A percentile compares a stretch with the other conserved stretches of the same genome.
phyloP scores from a whole-genome alignment of 2,329 filamentous ascomycete genomes.

The Fusarium gaditjirri region DNA sequence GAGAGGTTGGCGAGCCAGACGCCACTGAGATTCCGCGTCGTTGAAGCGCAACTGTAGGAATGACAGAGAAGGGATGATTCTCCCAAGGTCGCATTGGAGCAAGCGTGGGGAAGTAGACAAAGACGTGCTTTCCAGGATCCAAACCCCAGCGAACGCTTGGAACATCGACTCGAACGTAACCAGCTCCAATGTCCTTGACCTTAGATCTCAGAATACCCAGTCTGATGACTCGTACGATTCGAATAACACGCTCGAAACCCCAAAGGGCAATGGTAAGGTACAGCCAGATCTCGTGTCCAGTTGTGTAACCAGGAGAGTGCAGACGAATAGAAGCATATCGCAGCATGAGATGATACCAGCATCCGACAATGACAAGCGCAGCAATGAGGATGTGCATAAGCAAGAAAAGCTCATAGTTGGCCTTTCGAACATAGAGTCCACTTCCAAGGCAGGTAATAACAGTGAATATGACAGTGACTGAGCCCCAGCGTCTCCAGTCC shows the following conservation, averaged over 20 bases:
- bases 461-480: not conserved
- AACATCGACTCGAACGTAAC: not conserved
- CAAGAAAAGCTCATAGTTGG: conserved; percentile 59
- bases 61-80: conserved; percentile 15
- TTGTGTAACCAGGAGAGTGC: conserved; percentile 41
- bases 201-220: conserved; percentile 36
- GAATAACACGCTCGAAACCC: conserved; percentile 45
- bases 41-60: conserved; percentile 6
- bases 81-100: conserved; percentile 7
- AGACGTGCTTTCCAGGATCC: conserved; percentile 14
- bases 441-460: conserved; percentile 2
- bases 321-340: conserved; percentile 42
- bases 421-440: conserved; percentile 45
- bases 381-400: conserved; percentile 55
- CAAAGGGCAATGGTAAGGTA: conserved; percentile 46
- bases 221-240: conserved; percentile 35
- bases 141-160: conserved; percentile 2
- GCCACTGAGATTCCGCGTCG: not conserved
- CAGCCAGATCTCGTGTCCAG: conserved; percentile 55
- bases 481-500: conserved; percentile 5
- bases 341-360: conserved; percentile 55
- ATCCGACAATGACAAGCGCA: conserved; percentile 54
- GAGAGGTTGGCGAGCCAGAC: not conserved
- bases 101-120: conserved; percentile 16
- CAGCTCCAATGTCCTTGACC: conserved; percentile 15